These are phyloP conservation scores for Colletotrichum spaethianum DNA, from an alignment of 2,329 filamentous ascomycete species.

Conservation along the genomic window DNA sequence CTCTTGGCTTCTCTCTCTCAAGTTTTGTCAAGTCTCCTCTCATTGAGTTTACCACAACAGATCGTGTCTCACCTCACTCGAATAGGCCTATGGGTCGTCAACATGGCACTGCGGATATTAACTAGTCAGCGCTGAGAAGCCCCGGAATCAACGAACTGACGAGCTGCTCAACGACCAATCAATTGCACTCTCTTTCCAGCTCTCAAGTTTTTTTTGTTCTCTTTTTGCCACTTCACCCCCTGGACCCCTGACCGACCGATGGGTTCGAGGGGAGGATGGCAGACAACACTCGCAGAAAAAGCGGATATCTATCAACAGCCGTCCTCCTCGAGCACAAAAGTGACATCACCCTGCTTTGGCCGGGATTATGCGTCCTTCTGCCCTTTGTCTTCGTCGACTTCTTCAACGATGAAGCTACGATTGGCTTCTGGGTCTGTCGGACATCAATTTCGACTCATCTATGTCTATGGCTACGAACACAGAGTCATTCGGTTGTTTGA, in stretches of 20 bases:
- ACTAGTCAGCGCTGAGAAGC: neutral
- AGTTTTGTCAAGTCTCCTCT: neutral
- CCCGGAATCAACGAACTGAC: neutral
- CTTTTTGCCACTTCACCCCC: constrained; percentile 15
- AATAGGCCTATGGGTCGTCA: neutral
- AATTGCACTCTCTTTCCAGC: neutral
- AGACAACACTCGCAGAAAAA: constrained; percentile 39
- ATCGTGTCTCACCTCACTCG: constrained; percentile 16
- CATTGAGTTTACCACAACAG: constrained; percentile 4
- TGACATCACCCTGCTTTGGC: constrained; percentile 34
- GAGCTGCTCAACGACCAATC: neutral
- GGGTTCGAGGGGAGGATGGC: neutral
- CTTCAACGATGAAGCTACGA: constrained; percentile 8
- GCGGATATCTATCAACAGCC: constrained; percentile 11
- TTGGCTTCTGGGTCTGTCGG: neutral
- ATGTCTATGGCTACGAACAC: neutral
- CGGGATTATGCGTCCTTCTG: constrained; percentile 13
- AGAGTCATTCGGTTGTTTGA: constrained; percentile 23
- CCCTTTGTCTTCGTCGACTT: constrained; percentile 24
- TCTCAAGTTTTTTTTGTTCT: neutral
- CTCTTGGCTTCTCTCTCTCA: neutral
- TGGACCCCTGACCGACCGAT: constrained; percentile 27
- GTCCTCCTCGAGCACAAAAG: neutral
- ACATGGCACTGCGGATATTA: neutral
- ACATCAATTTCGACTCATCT: constrained; percentile 10